Percentiles rank a stretch among this genome's conserved stretches.
phyloP scores from a whole-genome alignment of 768 basidiomycete species.

The Pisolithus albus region DNA sequence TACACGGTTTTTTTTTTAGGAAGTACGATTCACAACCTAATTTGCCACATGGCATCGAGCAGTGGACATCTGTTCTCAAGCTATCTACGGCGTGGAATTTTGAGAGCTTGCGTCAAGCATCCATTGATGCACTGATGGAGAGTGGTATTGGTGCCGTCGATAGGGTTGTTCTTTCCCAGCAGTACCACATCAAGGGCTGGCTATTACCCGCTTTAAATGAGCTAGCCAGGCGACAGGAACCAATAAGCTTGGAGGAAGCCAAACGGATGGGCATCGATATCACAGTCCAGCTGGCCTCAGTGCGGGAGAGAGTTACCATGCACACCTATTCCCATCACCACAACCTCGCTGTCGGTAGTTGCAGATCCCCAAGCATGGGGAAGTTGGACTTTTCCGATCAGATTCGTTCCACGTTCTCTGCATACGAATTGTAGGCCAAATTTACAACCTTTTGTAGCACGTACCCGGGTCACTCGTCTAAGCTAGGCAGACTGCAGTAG shows the following conservation, averaged over 20 bases:
- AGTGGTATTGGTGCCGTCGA: constrained; percentile 19
- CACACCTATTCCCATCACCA: too few relatives aligned
- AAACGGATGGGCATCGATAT: constrained; percentile 20
- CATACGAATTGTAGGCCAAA: too few relatives aligned
- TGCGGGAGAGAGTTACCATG: constrained; percentile 4
- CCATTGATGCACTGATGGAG: constrained; percentile 17
- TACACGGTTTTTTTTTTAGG: not conserved
- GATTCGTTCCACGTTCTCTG: too few relatives aligned
- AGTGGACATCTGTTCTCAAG: constrained; percentile 34
- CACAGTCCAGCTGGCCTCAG: constrained; percentile 9
- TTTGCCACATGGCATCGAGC: constrained; percentile 5
- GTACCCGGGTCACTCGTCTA: too few relatives aligned
- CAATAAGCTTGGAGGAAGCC: constrained; percentile 20
- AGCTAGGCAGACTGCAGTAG: too few relatives aligned
- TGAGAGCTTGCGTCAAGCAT: constrained; percentile 19
- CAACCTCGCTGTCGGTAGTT: too few relatives aligned
- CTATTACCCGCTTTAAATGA: constrained; percentile 31
- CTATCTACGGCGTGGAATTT: constrained; percentile 35
- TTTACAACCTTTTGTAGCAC: too few relatives aligned
- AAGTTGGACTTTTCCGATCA: too few relatives aligned
- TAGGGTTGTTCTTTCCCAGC: constrained; percentile 27
- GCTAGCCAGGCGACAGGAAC: constrained; percentile 11
- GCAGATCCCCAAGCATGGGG: too few relatives aligned
- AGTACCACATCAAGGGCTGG: constrained; percentile 28
- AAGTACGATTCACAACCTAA: not conserved